phyloP scores from a whole-genome alignment of 2,329 filamentous ascomycete genomes.

The Xylaria sp. region DNA sequence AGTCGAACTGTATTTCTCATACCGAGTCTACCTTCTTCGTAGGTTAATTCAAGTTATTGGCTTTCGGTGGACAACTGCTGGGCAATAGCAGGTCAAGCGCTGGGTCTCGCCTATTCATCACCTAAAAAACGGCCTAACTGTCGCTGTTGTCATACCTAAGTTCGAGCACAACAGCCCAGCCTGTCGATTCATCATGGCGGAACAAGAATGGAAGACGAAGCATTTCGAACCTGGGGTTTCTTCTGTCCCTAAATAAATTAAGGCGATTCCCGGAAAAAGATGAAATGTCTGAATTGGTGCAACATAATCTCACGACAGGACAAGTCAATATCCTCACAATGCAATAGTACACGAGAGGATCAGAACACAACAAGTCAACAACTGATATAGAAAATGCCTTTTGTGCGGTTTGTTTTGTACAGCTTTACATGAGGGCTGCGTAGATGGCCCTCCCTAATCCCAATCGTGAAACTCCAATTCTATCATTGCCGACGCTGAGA shows the following conservation, averaged over 20 bases:
- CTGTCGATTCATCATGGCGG: background rate
- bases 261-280: background rate
- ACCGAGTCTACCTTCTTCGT: too few relatives aligned
- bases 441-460: conserved; percentile 31
- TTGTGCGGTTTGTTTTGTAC: conserved; percentile 46
- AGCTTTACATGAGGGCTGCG: conserved; percentile 46
- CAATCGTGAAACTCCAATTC: conserved; percentile 24
- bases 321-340: conserved; percentile 6
- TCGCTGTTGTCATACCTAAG: conserved; percentile 2
- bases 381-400: conserved; percentile 32
- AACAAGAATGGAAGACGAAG: background rate
- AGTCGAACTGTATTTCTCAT: too few relatives aligned
- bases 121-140: conserved; percentile 1
- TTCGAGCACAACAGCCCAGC: background rate
- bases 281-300: background rate
- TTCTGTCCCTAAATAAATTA: background rate
- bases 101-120: conserved; percentile 4
- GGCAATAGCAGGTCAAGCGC: background rate
- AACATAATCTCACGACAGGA: background rate
- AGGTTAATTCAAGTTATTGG: background rate
- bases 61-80: background rate
- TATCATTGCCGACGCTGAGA: conserved; percentile 39
- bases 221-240: background rate
- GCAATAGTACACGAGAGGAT: background rate
- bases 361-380: conserved; percentile 16